Evolutionary conservation across 2,329 filamentous ascomycete species (phyloP), one percentile per base, ranked within the genome.

Genomic region (Hymenoscyphus linearis): DNA sequence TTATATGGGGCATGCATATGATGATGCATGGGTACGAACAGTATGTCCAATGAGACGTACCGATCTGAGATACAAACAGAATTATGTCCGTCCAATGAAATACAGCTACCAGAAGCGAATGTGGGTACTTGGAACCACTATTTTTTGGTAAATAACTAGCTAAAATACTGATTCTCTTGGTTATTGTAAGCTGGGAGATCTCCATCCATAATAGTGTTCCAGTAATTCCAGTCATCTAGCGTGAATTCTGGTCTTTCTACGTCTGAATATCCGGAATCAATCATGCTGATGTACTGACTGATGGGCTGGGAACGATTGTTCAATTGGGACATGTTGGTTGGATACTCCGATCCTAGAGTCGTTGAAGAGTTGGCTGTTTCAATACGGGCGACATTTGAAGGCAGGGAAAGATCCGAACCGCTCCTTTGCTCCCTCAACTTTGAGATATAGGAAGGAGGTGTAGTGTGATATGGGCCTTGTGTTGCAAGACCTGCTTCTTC

Each of bases 171-270:
- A 54, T 34, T 50, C 4, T 36, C 47, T 37, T 58, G 58, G 13
- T 61, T 62, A 12, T 53, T 60, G 34, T 63, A 67, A 44, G 65
- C 61, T 0, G 69, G 66, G 25, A 69, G 57, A 57, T 70, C 69
- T 4, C 68, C 69, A 62, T 72, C 67, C 62, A 72, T 66, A 37
- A 72, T 59, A 2, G 66, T 66, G 40, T 71, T 67, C 70, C 70
- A 72, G 53, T 72, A 72, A 34, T 68, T 67, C 70, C 70, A 72
- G 35, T 72, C 69, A 26, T 69, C 60, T 0, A 66, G 64, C 2
- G 63, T 67, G 2, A 68, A 66, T 36, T 69, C 69, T 6, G 67
- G 61, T 60, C 67, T 66, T 13, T 57, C 64, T 12, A 47, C 40
- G 40, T 47, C 40, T 22, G 40, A 18, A 47, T 47, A 47, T 12